Base-by-base conservation (phyloP, 2,329 filamentous ascomycete species). In the Dichotomopilus funicola region DNA sequence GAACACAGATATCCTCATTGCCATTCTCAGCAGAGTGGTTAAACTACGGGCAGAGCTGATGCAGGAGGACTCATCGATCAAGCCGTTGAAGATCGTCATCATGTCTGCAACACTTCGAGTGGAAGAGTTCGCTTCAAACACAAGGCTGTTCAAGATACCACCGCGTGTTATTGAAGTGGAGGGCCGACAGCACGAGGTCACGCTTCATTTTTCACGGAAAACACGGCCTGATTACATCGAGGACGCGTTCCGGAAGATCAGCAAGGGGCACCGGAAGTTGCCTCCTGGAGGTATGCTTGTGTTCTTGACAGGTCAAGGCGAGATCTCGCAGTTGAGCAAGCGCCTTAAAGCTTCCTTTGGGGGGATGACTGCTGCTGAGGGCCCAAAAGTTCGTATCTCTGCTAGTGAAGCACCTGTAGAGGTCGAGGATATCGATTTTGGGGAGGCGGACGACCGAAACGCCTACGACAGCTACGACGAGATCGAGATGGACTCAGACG, bases 1-100 rank as follows among this genome's bases (percentile, higher is more conserved):
- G 65, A 97, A 99, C 67, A 99, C 95, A 0, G 95, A 99, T 69
- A 95, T 99, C 42, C 74, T 99, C n/a, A 91, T 99, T 62, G 94
- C 94, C 50, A 95, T 99, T 84, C 82, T 97, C 12, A 96, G 91
- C 66, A 84, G 92, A 66, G 91, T 97, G 37, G 89, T 96, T 48
- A 89, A 90, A 63, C 74, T 96, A 53, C 82, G 94, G 57, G 81
- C 86, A 52, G 82, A 89, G 41, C 80, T 96, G 73, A 82, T 82
- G 6, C 75, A 80, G 58, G 87, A 94, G 68, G 82, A 94, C 58
- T 74, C 85, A 0, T 80, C 81, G 1, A 73, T 88, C 34, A 86
- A 85, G 61, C 91, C 91, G 0, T 72, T 99, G 51, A 99, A 97
- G 72, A 79, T 99, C 7, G 83, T 99, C 57, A 95, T 99, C 72